Percentiles rank a stretch among this genome's conserved stretches.
These are phyloP conservation scores for Aquilaria malaccensis DNA, from an alignment of 345 rosid species.

Conservation along the genomic window DNA sequence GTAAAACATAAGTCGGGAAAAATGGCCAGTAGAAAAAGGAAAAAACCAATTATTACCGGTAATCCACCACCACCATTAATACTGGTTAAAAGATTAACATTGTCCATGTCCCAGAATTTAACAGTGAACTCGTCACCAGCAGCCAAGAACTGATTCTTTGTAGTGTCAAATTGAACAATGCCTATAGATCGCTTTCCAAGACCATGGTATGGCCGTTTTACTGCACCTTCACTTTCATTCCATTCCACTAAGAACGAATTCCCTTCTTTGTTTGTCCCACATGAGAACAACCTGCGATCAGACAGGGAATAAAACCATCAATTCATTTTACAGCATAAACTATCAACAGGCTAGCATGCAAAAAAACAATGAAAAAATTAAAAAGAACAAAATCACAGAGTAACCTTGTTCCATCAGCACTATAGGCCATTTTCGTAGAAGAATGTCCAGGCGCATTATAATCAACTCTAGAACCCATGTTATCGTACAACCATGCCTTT, in stretches of 20 bases:
- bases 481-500: slow-evolving; percentile 82
- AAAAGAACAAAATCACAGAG: slow-evolving; percentile 2
- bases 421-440: slow-evolving; percentile 68
- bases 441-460: slow-evolving; percentile 79
- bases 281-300: slow-evolving; percentile 53
- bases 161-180: slow-evolving; percentile 81
- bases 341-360: neutral
- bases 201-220: slow-evolving; percentile 54
- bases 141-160: slow-evolving; percentile 71
- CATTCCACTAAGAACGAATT: slow-evolving; percentile 80
- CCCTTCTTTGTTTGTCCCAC: slow-evolving; percentile 79
- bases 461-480: slow-evolving; percentile 66
- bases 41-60: slow-evolving; percentile 34
- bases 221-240: slow-evolving; percentile 85
- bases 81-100: slow-evolving; percentile 41
- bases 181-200: slow-evolving; percentile 65
- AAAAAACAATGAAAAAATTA: slow-evolving; percentile 3
- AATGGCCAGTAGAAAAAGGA: slow-evolving; percentile 2
- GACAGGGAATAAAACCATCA: no score
- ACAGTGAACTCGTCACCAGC: slow-evolving; percentile 76
- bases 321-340: no score
- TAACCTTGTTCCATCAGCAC: slow-evolving; percentile 83
- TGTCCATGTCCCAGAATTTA: slow-evolving; percentile 89
- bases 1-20: neutral
- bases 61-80: slow-evolving; percentile 78